A percentile compares a stretch with the other conserved stretches of the same genome.
Conservation (phyloP, 164 flowering plant genomes). For the Chimonanthus salicifolius region DNA sequence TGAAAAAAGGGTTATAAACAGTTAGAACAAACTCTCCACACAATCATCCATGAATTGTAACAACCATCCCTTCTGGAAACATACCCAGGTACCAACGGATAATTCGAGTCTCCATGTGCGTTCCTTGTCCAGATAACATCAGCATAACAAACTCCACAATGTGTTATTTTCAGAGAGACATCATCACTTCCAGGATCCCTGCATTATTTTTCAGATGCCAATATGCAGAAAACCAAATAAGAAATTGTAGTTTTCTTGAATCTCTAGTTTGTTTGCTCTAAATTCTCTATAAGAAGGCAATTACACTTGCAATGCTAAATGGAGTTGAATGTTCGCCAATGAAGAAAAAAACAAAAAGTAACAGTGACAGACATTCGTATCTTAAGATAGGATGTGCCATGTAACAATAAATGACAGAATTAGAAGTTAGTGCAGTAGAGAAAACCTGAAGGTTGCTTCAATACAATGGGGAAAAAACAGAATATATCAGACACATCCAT, state of each 20-base stretch:
- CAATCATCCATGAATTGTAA: not conserved
- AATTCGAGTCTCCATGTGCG: conserved; percentile 33
- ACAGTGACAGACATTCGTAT: too few relatives aligned
- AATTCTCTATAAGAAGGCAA: too few relatives aligned
- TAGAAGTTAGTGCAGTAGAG: too few relatives aligned
- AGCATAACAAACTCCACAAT: conserved; percentile 79
- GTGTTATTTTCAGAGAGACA: conserved; percentile 57
- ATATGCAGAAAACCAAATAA: conserved; percentile 4
- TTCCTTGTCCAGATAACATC: conserved; percentile 65
- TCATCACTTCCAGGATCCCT: conserved; percentile 54
- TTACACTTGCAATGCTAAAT: too few relatives aligned
- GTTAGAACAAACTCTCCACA: not conserved
- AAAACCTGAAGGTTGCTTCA: too few relatives aligned
- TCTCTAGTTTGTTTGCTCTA: too few relatives aligned
- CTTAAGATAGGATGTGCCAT: too few relatives aligned
- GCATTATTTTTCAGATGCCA: conserved; percentile 15
- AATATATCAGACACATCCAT: too few relatives aligned
- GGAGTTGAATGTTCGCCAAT: too few relatives aligned
- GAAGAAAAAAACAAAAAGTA: too few relatives aligned
- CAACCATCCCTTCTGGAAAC: not conserved
- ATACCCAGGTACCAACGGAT: conserved; percentile 87
- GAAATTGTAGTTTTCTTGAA: not conserved
- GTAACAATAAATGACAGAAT: too few relatives aligned
- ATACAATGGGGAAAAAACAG: too few relatives aligned
- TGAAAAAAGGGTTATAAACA: not conserved